Conservation (phyloP, 257 asterid species). For the Cordia subcordata region DNA sequence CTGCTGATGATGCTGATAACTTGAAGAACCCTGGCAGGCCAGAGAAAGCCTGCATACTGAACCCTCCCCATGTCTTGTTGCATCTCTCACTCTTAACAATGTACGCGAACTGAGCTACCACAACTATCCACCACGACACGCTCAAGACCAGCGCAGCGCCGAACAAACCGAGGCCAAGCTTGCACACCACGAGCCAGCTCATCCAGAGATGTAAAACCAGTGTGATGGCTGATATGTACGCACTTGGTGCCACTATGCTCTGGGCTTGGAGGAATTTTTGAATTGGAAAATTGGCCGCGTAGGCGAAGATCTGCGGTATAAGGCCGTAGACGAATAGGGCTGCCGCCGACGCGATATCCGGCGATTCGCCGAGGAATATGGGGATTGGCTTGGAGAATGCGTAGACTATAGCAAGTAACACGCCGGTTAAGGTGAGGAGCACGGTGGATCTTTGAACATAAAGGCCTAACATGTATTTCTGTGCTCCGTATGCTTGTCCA, state of each 20-base stretch:
- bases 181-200: slow-evolving; percentile 10
- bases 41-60: slow-evolving; percentile 1
- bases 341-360: slow-evolving; percentile 11
- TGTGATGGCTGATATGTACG: slow-evolving; percentile 5
- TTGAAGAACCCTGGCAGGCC: slow-evolving; percentile 12
- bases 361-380: slow-evolving; percentile 13
- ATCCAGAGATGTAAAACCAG: slow-evolving; percentile 3
- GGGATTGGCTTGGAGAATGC: slow-evolving; percentile 11
- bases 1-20: slow-evolving; percentile 13
- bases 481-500: slow-evolving; percentile 23
- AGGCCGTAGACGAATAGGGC: slow-evolving; percentile 12
- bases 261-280: slow-evolving; percentile 20
- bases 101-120: slow-evolving; percentile 11
- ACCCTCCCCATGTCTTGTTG: slow-evolving; percentile 14
- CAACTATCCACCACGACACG: slow-evolving; percentile 17
- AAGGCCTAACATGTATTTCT: slow-evolving; percentile 12
- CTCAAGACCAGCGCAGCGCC: slow-evolving; percentile 11
- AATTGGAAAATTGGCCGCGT: slow-evolving; percentile 9
- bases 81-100: slow-evolving; percentile 12
- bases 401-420: slow-evolving; percentile 1
- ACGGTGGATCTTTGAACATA: slow-evolving; percentile 16
- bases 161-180: slow-evolving; percentile 11
- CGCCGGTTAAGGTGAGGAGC: slow-evolving; percentile 12
- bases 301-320: slow-evolving; percentile 15
- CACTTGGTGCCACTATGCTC: slow-evolving; percentile 16